These are phyloP conservation scores for Starmerella sp. DNA, from an alignment of 805 yeast species.

Conservation along the genomic window DNA sequence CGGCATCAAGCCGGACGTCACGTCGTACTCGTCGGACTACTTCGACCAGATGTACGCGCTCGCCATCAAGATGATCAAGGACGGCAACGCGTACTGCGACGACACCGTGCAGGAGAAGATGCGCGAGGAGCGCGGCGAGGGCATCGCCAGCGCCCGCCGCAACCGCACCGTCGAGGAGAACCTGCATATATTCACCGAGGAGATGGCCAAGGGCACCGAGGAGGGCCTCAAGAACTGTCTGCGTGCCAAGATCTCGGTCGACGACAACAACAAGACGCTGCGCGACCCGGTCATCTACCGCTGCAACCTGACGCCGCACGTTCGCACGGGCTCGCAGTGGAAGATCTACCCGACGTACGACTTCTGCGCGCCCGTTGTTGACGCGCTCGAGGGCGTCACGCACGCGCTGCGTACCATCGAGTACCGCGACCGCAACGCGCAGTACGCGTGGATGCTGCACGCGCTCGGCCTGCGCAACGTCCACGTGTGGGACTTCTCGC, in stretches of 20 bases:
- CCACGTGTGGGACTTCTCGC: conserved; percentile 94
- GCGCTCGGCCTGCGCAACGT: conserved; percentile 79
- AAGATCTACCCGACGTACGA: conserved; percentile 97
- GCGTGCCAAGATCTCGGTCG: conserved; percentile 92
- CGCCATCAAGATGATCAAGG: conserved; percentile 79
- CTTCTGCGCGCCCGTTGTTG: conserved; percentile 96
- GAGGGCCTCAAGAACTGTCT: conserved; percentile 84
- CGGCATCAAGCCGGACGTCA: conserved; percentile 83
- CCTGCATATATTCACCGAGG: conserved; percentile 62
- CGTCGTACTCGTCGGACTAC: conserved; percentile 88
- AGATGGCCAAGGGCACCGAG: conserved; percentile 90
- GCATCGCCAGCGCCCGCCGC: conserved; percentile 84
- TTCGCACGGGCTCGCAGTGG: conserved; percentile 88
- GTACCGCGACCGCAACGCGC: conserved; percentile 97
- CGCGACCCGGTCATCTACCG: conserved; percentile 98
- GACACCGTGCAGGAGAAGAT: conserved; percentile 88
- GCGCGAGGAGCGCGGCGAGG: conserved; percentile 99
- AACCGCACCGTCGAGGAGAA: conserved; percentile 89
- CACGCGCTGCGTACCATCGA: conserved; percentile 97
- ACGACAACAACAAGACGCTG: conserved; percentile 82
- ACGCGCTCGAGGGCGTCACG: conserved; percentile 91
- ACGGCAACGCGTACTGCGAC: conserved; percentile 94
- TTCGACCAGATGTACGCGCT: conserved; percentile 82
- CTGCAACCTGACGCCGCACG: conserved; percentile 95
- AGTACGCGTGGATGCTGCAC: conserved; percentile 90